These are phyloP conservation scores for Borovskyia barvae DNA, from an alignment of 208 protist genomes.

Conservation along the genomic window DNA sequence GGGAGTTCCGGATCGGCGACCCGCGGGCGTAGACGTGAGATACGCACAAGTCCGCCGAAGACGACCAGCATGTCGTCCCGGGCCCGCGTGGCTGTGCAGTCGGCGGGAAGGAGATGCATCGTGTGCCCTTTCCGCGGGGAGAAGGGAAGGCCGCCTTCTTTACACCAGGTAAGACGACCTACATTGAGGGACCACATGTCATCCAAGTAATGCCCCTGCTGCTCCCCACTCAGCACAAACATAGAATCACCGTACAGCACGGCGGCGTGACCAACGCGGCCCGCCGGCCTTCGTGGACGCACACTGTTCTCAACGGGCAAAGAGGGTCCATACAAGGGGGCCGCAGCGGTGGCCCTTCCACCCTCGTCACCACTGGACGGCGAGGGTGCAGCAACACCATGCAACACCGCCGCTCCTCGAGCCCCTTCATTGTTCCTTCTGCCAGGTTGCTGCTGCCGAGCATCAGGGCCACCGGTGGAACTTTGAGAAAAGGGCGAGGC, in stretches of 20 bases:
- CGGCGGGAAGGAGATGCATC: constrained; percentile 33
- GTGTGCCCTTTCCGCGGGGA: constrained; percentile 48
- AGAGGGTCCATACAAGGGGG: too few species aligned
- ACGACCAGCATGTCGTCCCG: constrained; percentile 38
- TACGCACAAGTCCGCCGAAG: constrained; percentile 39
- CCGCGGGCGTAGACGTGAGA: constrained; percentile 15
- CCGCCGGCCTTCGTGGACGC: constrained; percentile 8
- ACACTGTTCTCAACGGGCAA: not conserved
- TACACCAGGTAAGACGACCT: constrained; percentile 16
- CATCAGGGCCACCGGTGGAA: too few species aligned
- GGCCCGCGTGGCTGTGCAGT: constrained; percentile 27
- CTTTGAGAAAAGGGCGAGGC: not conserved
- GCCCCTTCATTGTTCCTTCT: too few species aligned
- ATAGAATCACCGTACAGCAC: constrained; percentile 30
- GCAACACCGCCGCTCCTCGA: too few species aligned
- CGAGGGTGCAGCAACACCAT: not conserved
- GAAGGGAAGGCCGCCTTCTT: constrained; percentile 32
- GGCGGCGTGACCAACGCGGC: constrained; percentile 44
- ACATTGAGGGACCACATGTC: constrained; percentile 48
- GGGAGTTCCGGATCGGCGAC: constrained; percentile 25
- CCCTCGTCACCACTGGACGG: too few species aligned
- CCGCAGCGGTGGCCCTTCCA: too few species aligned
- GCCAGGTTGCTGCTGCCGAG: not conserved
- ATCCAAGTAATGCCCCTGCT: constrained; percentile 23
- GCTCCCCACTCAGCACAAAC: constrained; percentile 47